A percentile compares a stretch with the other conserved stretches of the same genome.
Conservation (phyloP, 2,329 filamentous ascomycete genomes). For the Diplocarpon rosae region DNA sequence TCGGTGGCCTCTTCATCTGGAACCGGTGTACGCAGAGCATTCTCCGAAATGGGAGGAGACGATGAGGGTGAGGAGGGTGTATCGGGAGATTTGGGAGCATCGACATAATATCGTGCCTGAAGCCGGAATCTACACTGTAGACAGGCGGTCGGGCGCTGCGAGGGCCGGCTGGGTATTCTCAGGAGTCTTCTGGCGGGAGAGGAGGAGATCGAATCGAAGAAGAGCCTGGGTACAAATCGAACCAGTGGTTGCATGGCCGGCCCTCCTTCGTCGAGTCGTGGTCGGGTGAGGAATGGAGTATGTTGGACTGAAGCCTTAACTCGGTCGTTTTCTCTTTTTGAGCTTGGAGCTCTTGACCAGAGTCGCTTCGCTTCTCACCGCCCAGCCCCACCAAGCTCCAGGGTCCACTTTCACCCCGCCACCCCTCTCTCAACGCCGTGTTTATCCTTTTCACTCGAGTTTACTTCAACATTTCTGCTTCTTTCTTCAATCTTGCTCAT, state of each 20-base stretch:
- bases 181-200: conserved; percentile 15
- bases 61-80: background rate
- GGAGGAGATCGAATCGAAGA: conserved; percentile 19
- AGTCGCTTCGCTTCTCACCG: background rate
- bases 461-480: no score
- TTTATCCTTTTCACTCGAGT: no score
- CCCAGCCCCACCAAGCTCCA: background rate
- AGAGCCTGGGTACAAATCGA: conserved; percentile 23
- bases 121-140: conserved; percentile 32
- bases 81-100: conserved; percentile 20
- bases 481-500: no score
- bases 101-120: conserved; percentile 26
- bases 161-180: conserved; percentile 14
- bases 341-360: conserved; percentile 8
- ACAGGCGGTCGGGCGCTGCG: conserved; percentile 28
- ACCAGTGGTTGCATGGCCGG: conserved; percentile 26
- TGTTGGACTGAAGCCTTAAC: background rate
- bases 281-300: background rate
- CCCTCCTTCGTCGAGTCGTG: conserved; percentile 9
- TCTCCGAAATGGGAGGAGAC: conserved; percentile 3
- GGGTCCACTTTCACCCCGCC: background rate
- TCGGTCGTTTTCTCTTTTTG: background rate
- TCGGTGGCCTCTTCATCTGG: conserved; percentile 20
- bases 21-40: background rate
- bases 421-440: no score